A percentile compares a stretch with the other conserved stretches of the same genome.
phyloP scores from a whole-genome alignment of 345 rosid genomes.

The Theobroma cacao region DNA sequence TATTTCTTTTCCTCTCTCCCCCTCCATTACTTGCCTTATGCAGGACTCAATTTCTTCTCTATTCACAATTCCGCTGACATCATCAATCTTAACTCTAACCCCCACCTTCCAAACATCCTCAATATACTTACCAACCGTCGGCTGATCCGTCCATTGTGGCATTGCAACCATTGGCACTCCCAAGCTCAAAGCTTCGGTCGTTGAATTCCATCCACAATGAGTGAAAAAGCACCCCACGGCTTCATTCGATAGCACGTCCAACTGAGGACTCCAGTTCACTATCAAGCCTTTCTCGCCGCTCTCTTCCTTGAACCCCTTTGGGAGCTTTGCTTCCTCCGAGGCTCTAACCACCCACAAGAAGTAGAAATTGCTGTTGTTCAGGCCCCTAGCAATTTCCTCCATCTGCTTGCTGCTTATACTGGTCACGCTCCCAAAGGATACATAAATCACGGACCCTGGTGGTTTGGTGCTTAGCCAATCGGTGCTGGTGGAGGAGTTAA shows the following conservation, averaged over 20 bases:
- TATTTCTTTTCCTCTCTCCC: constrained; percentile 22
- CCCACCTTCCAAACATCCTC: constrained; percentile 43
- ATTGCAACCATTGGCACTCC: constrained; percentile 47
- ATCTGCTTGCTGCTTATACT: constrained; percentile 39
- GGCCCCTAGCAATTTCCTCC: constrained; percentile 45
- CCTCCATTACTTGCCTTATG: constrained; percentile 31
- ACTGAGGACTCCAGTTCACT: constrained; percentile 52
- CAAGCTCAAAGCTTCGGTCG: constrained; percentile 49
- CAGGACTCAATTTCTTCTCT: constrained; percentile 28
- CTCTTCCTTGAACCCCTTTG: constrained; percentile 27
- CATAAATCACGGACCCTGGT: constrained; percentile 39
- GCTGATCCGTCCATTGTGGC: constrained; percentile 37
- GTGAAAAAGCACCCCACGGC: constrained; percentile 51
- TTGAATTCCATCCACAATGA: constrained; percentile 64
- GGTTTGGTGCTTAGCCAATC: constrained; percentile 49
- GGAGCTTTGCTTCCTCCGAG: constrained; percentile 42
- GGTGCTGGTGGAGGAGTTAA: constrained; percentile 26
- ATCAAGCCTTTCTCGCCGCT: constrained; percentile 34
- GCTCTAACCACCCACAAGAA: constrained; percentile 63
- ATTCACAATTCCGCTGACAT: not conserved
- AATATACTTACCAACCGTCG: constrained; percentile 31
- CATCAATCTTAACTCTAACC: constrained; percentile 28
- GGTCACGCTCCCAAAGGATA: constrained; percentile 49
- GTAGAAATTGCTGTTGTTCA: constrained; percentile 27
- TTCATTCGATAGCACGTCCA: constrained; percentile 46